phyloP scores from a whole-genome alignment of 2,329 filamentous ascomycete species.

The Cytospora piceicola region DNA sequence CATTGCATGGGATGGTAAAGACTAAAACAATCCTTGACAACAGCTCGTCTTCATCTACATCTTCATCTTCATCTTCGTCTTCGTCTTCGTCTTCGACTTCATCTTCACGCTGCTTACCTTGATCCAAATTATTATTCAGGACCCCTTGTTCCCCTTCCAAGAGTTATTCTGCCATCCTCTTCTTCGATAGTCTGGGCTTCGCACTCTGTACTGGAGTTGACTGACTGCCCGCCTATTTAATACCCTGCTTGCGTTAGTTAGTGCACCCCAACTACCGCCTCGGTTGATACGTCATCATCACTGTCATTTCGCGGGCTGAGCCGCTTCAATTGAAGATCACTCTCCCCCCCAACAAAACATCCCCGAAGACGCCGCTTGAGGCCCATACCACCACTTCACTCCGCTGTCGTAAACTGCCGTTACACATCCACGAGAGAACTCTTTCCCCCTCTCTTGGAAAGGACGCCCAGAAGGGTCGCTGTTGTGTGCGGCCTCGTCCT shows the following conservation, averaged over 20 bases:
- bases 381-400: neutral
- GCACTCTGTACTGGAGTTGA: too few species aligned
- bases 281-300: neutral
- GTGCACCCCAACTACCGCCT: neutral
- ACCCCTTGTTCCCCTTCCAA: too few species aligned
- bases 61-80: too few species aligned
- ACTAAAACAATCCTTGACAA: neutral
- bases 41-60: neutral
- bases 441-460: neutral
- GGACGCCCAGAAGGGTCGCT: neutral
- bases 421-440: neutral
- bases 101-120: too few species aligned
- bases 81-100: too few species aligned
- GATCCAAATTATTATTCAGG: too few species aligned
- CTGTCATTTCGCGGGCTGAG: neutral
- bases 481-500: neutral
- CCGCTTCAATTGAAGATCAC: conserved; percentile 2
- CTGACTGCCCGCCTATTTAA: too few species aligned
- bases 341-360: neutral
- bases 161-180: too few species aligned
- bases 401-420: neutral
- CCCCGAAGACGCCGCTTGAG: neutral
- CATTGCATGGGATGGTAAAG: neutral
- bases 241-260: neutral
- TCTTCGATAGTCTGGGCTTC: too few species aligned